Conservation (phyloP, 257 asterid species). For the Solanum peruvianum region DNA sequence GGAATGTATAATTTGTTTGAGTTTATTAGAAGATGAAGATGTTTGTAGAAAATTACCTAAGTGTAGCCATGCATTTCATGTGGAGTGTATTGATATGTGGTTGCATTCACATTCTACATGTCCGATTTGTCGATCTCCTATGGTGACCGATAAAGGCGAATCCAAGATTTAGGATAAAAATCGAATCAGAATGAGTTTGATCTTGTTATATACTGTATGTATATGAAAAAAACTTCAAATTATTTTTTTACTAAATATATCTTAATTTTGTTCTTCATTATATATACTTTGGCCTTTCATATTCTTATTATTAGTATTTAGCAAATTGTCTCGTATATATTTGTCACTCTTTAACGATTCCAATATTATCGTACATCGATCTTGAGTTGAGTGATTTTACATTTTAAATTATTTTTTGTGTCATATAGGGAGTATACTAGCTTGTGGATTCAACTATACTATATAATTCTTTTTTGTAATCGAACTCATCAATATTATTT, state of each 20-base stretch:
- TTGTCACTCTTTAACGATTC: neutral
- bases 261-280: neutral
- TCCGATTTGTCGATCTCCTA: conserved; percentile 49
- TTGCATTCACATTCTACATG: conserved; percentile 48
- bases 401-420: neutral
- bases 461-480: too few species aligned
- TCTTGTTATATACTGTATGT: neutral
- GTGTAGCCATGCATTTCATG: conserved; percentile 53
- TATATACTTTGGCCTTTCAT: neutral
- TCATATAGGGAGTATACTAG: neutral
- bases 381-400: neutral
- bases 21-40: conserved; percentile 32
- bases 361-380: neutral
- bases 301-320: neutral
- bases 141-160: neutral
- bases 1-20: conserved; percentile 48
- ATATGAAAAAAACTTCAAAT: neutral
- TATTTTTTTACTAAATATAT: neutral
- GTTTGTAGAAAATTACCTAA: conserved; percentile 22
- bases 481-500: neutral
- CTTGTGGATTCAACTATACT: neutral
- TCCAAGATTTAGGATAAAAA: neutral
- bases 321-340: neutral
- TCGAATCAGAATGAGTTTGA: neutral
- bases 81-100: conserved; percentile 66